These are phyloP conservation scores for Phialophora expanda DNA, from an alignment of 2,329 filamentous ascomycete genomes.

Conservation along the genomic window DNA sequence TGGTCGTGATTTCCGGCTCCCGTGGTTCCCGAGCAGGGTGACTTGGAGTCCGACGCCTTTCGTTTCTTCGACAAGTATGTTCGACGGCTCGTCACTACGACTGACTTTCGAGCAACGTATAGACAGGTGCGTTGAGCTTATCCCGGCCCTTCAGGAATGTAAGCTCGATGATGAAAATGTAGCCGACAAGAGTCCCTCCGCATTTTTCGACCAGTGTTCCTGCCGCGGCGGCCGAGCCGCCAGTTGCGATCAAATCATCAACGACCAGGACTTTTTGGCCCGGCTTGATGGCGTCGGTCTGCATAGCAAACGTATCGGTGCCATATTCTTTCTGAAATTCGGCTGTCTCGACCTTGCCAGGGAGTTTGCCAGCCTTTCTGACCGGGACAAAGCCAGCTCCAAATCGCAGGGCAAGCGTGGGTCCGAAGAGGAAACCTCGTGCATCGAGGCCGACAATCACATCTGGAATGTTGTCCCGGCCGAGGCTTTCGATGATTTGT, in stretches of 20 bases:
- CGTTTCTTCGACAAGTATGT: background rate
- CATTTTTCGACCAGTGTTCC: slow-evolving; percentile 84
- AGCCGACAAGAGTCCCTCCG: slow-evolving; percentile 84
- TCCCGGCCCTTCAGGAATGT: slow-evolving; percentile 89
- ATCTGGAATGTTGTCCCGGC: slow-evolving; percentile 70
- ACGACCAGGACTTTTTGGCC: slow-evolving; percentile 92
- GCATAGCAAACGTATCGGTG: slow-evolving; percentile 94
- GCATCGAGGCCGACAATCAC: slow-evolving; percentile 93
- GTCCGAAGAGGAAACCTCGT: slow-evolving; percentile 93
- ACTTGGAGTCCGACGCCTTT: background rate
- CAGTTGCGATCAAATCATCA: slow-evolving; percentile 98
- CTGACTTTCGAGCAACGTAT: slow-evolving; percentile 77
- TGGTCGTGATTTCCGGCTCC: background rate
- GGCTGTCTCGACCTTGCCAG: slow-evolving; percentile 83
- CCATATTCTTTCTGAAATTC: slow-evolving; percentile 96
- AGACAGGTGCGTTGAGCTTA: slow-evolving; percentile 82
- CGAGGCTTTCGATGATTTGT: slow-evolving; percentile 71
- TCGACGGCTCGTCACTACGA: slow-evolving; percentile 17
- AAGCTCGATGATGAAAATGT: slow-evolving; percentile 94
- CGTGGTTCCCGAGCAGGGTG: background rate
- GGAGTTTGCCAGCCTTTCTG: slow-evolving; percentile 93
- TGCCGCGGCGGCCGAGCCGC: slow-evolving; percentile 87
- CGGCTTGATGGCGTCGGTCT: slow-evolving; percentile 78
- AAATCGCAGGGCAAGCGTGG: slow-evolving; percentile 80
- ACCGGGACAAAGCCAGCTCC: slow-evolving; percentile 90